These are phyloP conservation scores for Jacaranda mimosifolia DNA, from an alignment of 257 asterid species.

Conservation along the genomic window DNA sequence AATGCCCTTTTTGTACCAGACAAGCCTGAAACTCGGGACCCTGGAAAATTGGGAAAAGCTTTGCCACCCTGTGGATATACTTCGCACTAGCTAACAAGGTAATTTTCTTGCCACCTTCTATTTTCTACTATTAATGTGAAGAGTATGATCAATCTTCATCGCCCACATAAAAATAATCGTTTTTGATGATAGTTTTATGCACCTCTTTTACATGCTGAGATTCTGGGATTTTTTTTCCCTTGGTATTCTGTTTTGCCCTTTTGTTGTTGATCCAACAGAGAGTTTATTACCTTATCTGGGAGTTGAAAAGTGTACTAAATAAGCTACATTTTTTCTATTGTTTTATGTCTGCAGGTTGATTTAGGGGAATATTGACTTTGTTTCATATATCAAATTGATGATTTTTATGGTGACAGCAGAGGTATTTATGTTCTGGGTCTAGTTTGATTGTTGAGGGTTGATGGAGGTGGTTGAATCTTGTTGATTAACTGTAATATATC, in stretches of 20 bases:
- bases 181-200: slow-evolving; percentile 9
- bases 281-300: not conserved
- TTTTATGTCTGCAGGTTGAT: slow-evolving; percentile 31
- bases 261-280: not conserved
- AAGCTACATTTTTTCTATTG: not conserved
- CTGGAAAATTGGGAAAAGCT: slow-evolving; percentile 23
- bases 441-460: slow-evolving; percentile 36
- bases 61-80: slow-evolving; percentile 23
- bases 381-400: not conserved
- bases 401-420: slow-evolving; percentile 17
- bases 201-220: not conserved
- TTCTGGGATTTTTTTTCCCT: not conserved
- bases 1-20: not conserved
- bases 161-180: slow-evolving; percentile 22
- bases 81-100: slow-evolving; percentile 38
- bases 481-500: not conserved
- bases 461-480: slow-evolving; percentile 30
- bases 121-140: not conserved
- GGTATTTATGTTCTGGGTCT: slow-evolving; percentile 27
- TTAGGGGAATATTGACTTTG: not conserved
- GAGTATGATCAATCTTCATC: slow-evolving; percentile 36
- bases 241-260: not conserved
- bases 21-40: not conserved
- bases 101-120: slow-evolving; percentile 20
- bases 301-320: not conserved